Evolutionary conservation across 352 stramenopile genomes (phyloP).

Genomic region (Phytophthora boehmeriae): DNA sequence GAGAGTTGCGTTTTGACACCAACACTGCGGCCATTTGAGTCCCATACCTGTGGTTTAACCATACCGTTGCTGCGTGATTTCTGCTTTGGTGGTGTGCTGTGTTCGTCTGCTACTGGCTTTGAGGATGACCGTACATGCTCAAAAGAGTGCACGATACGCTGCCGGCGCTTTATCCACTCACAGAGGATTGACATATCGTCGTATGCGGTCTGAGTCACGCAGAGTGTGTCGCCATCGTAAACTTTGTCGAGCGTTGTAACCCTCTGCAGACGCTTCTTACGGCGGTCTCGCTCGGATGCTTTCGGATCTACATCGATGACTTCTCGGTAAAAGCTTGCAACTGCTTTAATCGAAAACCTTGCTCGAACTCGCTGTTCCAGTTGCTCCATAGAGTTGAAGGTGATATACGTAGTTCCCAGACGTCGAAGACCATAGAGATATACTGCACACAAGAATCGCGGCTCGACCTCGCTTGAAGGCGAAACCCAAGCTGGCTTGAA

Average conservation of each 20-base stretch:
- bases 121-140: conserved; percentile 14
- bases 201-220: conserved; percentile 60
- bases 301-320: conserved; percentile 10
- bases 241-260: conserved; percentile 48
- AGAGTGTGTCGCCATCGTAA: conserved; percentile 59
- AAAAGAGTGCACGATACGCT: conserved; percentile 38
- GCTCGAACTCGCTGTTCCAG: conserved; percentile 39
- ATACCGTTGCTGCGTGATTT: neutral
- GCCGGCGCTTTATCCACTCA: conserved; percentile 60
- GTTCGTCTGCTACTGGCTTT: neutral
- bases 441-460: conserved; percentile 51
- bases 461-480: conserved; percentile 4
- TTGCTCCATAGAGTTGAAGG: conserved; percentile 48
- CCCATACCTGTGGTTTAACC: conserved; percentile 45
- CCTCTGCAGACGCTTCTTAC: conserved; percentile 39
- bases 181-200: conserved; percentile 78
- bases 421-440: conserved; percentile 50
- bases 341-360: conserved; percentile 29
- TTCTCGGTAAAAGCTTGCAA: conserved; percentile 63
- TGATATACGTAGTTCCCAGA: conserved; percentile 56
- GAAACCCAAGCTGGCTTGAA: conserved; percentile 20
- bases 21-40: conserved; percentile 59
- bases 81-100: conserved; percentile 2
- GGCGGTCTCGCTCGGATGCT: neutral
- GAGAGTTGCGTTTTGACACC: conserved; percentile 24